Evolutionary conservation across 345 rosid species (phyloP).

Genomic region (Salix viminalis): DNA sequence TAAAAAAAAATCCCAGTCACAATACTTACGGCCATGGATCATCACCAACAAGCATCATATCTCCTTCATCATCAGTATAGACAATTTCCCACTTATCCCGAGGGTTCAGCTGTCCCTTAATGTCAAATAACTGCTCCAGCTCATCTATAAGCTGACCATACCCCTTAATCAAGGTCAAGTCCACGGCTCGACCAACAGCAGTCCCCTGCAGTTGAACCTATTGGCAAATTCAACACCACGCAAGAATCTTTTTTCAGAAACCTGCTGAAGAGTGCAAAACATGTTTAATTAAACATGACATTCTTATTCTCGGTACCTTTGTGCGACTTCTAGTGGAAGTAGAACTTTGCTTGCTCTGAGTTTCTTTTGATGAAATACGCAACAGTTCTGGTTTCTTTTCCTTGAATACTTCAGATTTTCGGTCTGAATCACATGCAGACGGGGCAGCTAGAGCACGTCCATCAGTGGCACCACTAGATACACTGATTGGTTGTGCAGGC

Average conservation of each 20-base stretch:
- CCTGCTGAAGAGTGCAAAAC: neutral
- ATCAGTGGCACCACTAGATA: constrained; percentile 22
- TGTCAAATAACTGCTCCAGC: constrained; percentile 28
- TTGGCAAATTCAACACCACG: constrained; percentile 5
- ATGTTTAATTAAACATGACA: neutral
- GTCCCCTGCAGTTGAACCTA: constrained; percentile 35
- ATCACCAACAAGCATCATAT: constrained; percentile 36
- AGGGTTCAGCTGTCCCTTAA: constrained; percentile 22
- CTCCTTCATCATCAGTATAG: constrained; percentile 34
- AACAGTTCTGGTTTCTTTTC: constrained; percentile 53
- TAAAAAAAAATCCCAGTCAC: neutral
- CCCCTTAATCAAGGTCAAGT: constrained; percentile 25
- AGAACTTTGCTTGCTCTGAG: constrained; percentile 46
- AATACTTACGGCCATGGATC: constrained; percentile 34
- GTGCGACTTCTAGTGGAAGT: constrained; percentile 25
- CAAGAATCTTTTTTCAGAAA: constrained; percentile 1
- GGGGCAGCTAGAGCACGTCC: constrained; percentile 18
- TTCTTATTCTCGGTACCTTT: constrained; percentile 16
- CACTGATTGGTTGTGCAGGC: constrained; percentile 7
- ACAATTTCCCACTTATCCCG: constrained; percentile 33
- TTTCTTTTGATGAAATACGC: constrained; percentile 52
- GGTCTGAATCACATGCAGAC: constrained; percentile 45
- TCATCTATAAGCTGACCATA: constrained; percentile 26
- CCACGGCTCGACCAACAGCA: constrained; percentile 33
- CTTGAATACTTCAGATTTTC: constrained; percentile 43